phyloP scores from a whole-genome alignment of 495 filamentous ascomycete species.

The Patellaria atrata region DNA sequence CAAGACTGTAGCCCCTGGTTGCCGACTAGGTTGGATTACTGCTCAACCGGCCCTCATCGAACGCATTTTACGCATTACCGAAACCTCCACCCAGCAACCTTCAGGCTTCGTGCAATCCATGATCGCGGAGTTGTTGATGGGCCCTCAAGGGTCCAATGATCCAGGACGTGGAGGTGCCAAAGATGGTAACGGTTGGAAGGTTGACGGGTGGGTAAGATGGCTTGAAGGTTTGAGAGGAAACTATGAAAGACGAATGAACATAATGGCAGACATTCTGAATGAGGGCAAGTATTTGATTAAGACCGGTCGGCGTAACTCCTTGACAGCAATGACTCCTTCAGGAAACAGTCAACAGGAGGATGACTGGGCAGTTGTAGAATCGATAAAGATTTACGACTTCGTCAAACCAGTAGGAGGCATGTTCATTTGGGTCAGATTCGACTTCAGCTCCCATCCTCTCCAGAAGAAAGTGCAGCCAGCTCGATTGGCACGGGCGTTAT shows the following conservation, averaged over 20 bases:
- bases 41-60: conserved; percentile 60
- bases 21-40: conserved; percentile 33
- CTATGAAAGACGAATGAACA: conserved; percentile 71
- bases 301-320: conserved; percentile 24
- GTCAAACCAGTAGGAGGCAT: conserved; percentile 75
- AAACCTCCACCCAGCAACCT: conserved; percentile 65
- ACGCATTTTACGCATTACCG: conserved; percentile 54
- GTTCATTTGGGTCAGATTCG: conserved; percentile 72
- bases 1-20: conserved; percentile 32
- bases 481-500: conserved; percentile 46
- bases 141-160: conserved; percentile 35
- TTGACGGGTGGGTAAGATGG: conserved; percentile 82
- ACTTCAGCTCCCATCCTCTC: conserved; percentile 59
- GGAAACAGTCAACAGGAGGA: conserved; percentile 30
- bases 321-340: conserved; percentile 24
- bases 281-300: conserved; percentile 45
- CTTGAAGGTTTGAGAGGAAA: conserved; percentile 62
- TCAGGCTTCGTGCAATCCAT: conserved; percentile 78
- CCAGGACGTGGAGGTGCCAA: conserved; percentile 28
- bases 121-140: conserved; percentile 63
- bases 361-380: conserved; percentile 53
- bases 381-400: conserved; percentile 57
- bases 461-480: conserved; percentile 30
- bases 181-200: conserved; percentile 51
- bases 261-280: conserved; percentile 58